phyloP scores from a whole-genome alignment of 768 basidiomycete species.

The Termitomyces sp. region DNA sequence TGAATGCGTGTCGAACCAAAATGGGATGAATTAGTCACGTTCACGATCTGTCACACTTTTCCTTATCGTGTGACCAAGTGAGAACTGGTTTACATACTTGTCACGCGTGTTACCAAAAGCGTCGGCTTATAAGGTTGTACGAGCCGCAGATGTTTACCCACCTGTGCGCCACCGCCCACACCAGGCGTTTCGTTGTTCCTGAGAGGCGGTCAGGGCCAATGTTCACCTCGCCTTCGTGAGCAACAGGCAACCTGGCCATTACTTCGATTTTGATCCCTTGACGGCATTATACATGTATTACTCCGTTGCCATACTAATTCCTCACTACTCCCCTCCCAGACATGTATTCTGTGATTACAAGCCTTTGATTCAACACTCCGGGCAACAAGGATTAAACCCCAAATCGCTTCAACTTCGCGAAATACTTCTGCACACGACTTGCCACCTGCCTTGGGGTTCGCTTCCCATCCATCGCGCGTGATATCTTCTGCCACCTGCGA shows the following conservation, averaged over 20 bases:
- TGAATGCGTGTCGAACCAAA: background rate
- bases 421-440: slow-evolving; percentile 84
- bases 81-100: background rate
- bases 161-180: background rate
- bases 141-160: no score
- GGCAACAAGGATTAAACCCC: slow-evolving; percentile 25
- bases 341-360: background rate
- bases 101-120: no score
- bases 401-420: slow-evolving; percentile 76
- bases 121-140: no score
- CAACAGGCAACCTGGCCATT: no score
- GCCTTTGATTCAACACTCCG: background rate
- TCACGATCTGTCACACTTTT: slow-evolving; percentile 4
- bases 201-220: no score
- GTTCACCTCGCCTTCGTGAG: no score
- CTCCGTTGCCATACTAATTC: no score
- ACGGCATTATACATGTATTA: no score
- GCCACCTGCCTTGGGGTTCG: slow-evolving; percentile 83
- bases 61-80: background rate
- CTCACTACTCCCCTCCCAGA: no score
- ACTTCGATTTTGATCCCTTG: no score
- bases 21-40: slow-evolving; percentile 10
- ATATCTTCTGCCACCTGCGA: slow-evolving; percentile 74
- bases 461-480: slow-evolving; percentile 71
- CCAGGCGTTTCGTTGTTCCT: no score